phyloP scores from a whole-genome alignment of 169 alveolate species.

The Plasmodium malariae region DNA sequence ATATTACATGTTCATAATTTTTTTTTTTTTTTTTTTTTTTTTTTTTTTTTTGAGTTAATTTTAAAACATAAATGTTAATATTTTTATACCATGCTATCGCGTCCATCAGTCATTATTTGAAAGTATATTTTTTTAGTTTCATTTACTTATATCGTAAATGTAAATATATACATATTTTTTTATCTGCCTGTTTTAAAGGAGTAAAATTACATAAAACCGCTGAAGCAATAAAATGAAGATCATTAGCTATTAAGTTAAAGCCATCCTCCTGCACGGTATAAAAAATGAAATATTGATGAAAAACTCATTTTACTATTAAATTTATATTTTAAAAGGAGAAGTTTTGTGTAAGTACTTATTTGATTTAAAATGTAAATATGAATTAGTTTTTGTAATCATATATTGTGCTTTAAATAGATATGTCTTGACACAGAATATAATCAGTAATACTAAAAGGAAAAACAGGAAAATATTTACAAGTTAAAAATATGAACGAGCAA shows the following conservation, averaged over 20 bases:
- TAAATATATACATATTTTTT: background rate
- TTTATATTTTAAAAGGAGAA: background rate
- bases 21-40: too few species aligned
- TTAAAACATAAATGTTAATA: constrained; percentile 3
- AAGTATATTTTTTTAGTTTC: background rate
- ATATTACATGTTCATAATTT: constrained; percentile 31
- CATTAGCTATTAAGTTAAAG: background rate
- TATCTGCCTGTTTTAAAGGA: background rate
- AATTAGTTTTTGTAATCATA: background rate
- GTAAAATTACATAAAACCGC: background rate
- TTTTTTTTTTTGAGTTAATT: too few species aligned
- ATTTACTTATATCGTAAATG: too few species aligned
- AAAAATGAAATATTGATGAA: background rate
- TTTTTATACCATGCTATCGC: background rate
- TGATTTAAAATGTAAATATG: constrained; percentile 8
- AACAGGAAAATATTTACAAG: background rate
- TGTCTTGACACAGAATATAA: constrained; percentile 1
- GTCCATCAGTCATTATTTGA: background rate
- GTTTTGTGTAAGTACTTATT: background rate
- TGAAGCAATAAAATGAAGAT: background rate
- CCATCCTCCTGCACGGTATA: background rate
- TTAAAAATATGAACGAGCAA: constrained; percentile 20
- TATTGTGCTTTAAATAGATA: constrained; percentile 17
- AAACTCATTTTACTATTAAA: background rate
- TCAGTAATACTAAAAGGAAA: background rate